These are phyloP conservation scores for Saccharomycopsis malanga DNA, from an alignment of 805 yeast species.

Conservation along the genomic window DNA sequence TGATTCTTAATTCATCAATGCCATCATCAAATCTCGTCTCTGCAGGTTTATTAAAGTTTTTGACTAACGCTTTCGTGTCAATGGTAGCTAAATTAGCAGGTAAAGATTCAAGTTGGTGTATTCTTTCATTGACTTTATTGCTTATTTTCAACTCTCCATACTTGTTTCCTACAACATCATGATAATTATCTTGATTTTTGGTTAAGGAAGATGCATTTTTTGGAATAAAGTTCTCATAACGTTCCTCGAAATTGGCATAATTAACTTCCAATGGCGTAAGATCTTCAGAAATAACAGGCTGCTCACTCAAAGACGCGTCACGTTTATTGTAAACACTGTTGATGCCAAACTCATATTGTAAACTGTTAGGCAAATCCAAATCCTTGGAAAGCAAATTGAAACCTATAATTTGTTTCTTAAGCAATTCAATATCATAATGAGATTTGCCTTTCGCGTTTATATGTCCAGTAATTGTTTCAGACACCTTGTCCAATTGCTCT, in stretches of 20 bases:
- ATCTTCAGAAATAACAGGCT: neutral
- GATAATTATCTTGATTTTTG: slow-evolving; percentile 15
- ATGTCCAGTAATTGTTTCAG: slow-evolving; percentile 22
- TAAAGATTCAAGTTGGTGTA: slow-evolving; percentile 52
- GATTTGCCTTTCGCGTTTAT: slow-evolving; percentile 23
- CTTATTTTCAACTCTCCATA: slow-evolving; percentile 47
- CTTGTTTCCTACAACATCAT: slow-evolving; percentile 37
- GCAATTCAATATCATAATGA: slow-evolving; percentile 37
- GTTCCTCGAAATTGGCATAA: slow-evolving; percentile 14
- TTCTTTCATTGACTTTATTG: slow-evolving; percentile 48
- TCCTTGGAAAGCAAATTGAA: slow-evolving; percentile 61
- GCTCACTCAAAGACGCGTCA: neutral
- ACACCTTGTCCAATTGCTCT: slow-evolving; percentile 26
- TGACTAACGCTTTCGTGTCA: slow-evolving; percentile 34
- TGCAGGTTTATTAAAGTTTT: slow-evolving; percentile 34
- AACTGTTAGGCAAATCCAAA: slow-evolving; percentile 50
- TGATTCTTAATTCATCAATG: slow-evolving; percentile 54
- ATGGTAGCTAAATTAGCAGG: slow-evolving; percentile 69
- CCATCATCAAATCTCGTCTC: slow-evolving; percentile 30
- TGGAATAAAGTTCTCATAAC: slow-evolving; percentile 19
- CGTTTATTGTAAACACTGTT: slow-evolving; percentile 3
- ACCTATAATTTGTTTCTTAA: slow-evolving; percentile 54
- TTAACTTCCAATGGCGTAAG: slow-evolving; percentile 26
- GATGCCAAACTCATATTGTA: slow-evolving; percentile 34
- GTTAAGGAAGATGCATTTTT: slow-evolving; percentile 5